Base-by-base conservation (phyloP, 345 rosid genomes). In the Eucalyptus regnans region DNA sequence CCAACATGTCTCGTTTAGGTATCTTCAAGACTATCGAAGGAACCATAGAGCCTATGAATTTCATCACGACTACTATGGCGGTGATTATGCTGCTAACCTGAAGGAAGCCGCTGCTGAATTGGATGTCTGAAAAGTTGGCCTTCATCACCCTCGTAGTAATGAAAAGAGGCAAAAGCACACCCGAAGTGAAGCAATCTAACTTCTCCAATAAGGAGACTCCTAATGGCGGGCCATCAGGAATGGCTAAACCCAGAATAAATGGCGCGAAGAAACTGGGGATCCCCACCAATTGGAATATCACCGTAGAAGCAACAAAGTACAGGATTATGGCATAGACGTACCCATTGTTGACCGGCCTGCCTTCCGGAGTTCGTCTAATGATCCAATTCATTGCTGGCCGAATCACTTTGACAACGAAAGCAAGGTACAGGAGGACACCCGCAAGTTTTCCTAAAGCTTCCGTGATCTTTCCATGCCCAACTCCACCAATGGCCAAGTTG, bases 181-280 rank as follows among this genome's bases (percentile, higher is more conserved):
- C 89, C 5, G 91, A 86, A 50, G 87, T 87, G 18, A 89, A 17
- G 16, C 88, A 56, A 49, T 91, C 89, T 25, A 92, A 64, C 87
- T 90, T 92, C 37, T 89, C 87, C n/a, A 88, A 90, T 5, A 92
- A 20, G 46, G 91, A 87, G n/a, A 90, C 87, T 20, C 91, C 92
- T 18, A 90, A 50, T 12, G 92, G 93, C 11, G 90, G 93, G 44
- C 90, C 91, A 58, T 76, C 88, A 9, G 92, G 92, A 68, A 91
- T 66, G 41, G 83, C 91, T 22, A 92, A 54, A 29, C 92, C 92
- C 12, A 89, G 44, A 58, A 90, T 4, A 66, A 87, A 91, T 4
- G 91, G 90, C 3, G 91, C 91, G 9, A 87, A 54, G 37, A 88
- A 4, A 52, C 43, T n/a, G 49, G 50, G 80, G 51, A 81, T 90